Conservation (phyloP, 768 basidiomycete species). For the Leucosporidium yakuticum region DNA sequence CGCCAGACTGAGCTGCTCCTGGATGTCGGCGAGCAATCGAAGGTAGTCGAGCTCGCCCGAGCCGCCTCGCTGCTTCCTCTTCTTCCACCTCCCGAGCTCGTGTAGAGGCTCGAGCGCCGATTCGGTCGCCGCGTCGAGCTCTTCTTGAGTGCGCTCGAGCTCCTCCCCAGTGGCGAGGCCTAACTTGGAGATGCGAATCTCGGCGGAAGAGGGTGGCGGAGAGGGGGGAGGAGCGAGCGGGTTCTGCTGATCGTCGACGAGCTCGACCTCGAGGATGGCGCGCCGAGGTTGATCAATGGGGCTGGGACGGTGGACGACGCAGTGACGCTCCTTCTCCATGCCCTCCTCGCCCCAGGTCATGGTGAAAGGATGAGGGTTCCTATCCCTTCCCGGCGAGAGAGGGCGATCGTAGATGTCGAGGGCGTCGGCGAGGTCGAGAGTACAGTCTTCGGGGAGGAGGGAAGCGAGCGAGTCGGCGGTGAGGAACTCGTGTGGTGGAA, state of each 20-base stretch:
- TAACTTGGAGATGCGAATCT: too few species aligned
- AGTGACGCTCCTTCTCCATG: constrained; percentile 61
- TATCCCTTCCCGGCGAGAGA: too few species aligned
- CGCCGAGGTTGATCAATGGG: constrained; percentile 18
- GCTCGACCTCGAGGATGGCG: constrained; percentile 67
- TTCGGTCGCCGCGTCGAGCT: constrained; percentile 53
- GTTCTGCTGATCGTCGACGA: constrained; percentile 63
- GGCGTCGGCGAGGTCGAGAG: constrained; percentile 70
- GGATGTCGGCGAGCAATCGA: constrained; percentile 69
- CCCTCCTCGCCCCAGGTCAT: too few species aligned
- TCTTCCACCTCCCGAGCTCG: constrained; percentile 52
- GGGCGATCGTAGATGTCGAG: constrained; percentile 42
- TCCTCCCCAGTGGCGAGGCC: not conserved
- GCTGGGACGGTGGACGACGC: constrained; percentile 56
- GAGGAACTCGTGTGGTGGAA: constrained; percentile 66
- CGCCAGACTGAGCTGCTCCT: constrained; percentile 66
- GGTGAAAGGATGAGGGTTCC: too few species aligned
- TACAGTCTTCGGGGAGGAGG: constrained; percentile 58
- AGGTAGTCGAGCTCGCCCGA: constrained; percentile 67
- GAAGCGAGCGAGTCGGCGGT: constrained; percentile 66
- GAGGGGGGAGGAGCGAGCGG: constrained; percentile 49
- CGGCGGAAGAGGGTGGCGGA: too few species aligned
- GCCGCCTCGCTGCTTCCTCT: constrained; percentile 8
- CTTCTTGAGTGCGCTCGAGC: constrained; percentile 31
- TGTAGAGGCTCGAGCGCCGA: constrained; percentile 61